Evolutionary conservation across 768 basidiomycete genomes (phyloP), one percentile per base, ranked within the genome.

Genomic region (Coprinopsis marcescibilis): DNA sequence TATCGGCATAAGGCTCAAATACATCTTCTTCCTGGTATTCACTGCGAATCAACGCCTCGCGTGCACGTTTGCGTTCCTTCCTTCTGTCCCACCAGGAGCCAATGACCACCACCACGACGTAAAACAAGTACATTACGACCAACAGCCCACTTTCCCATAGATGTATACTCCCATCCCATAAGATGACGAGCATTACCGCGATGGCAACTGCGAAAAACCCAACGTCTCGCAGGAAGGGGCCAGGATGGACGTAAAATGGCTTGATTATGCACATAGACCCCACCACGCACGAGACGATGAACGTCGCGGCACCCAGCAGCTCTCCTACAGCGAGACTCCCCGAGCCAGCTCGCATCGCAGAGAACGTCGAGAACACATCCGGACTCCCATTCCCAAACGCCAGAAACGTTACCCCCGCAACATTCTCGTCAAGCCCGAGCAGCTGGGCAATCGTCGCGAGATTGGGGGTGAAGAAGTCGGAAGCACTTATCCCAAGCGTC

Each of bases 321-420:
- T 99, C 96, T 17, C 96, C 96, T 44, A 99, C 81, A 1, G 96
- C 96, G 45, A 99, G 67, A 46, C 87, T 80, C 6, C 93, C 93
- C 3, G 93, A 89, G 55, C 84, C 69, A 17, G 82, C 73, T 24
- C 81, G 81, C 80, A 99, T 86, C 15, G 95, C 89, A 1, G 91
- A 88, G 62, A 95, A 96, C 0, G 96, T 99, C 4, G 91, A 85
- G 64, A 97, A 98, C 3, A 98, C 77, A 62, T 97, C 95, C 0
- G 95, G 95, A 57, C 90, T 93, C 24, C 94, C 95, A 60, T 98
- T 98, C 32, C 95, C 95, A 60, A 97, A 94, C 0, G 96, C 96
- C 23, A 99, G 76, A 55, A 99, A 89, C 0, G 96, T 99, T 19
- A 98, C 94, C 0, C 96, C 96, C 0, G 96, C 93, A 13, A 97